These are phyloP conservation scores for Bocquillonia castaneifolia DNA, from an alignment of 441 rosid genomes.

Conservation along the genomic window DNA sequence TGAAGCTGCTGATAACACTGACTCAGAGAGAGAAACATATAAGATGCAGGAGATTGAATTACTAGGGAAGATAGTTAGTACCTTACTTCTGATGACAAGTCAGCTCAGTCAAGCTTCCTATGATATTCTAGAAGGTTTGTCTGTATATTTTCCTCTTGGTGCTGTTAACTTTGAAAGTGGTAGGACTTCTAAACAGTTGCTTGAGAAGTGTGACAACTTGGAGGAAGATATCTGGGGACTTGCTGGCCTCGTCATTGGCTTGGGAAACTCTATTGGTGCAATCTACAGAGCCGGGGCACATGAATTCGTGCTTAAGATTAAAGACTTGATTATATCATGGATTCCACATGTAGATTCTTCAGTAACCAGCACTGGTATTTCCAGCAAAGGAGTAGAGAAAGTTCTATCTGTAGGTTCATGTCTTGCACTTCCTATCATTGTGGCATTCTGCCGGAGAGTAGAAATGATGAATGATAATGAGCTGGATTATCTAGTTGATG, in stretches of 20 bases:
- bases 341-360: slow-evolving; percentile 50
- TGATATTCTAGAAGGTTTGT: slow-evolving; percentile 46
- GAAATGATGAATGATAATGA: slow-evolving; percentile 68
- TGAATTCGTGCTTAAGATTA: slow-evolving; percentile 59
- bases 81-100: slow-evolving; percentile 45
- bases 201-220: slow-evolving; percentile 47
- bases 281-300: slow-evolving; percentile 70
- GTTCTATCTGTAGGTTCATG: slow-evolving; percentile 74
- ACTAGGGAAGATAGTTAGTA: slow-evolving; percentile 56
- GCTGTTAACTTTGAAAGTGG: slow-evolving; percentile 28
- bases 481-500: slow-evolving; percentile 47
- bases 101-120: slow-evolving; percentile 43
- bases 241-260: slow-evolving; percentile 83
- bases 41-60: slow-evolving; percentile 55
- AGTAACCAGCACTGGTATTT: slow-evolving; percentile 31
- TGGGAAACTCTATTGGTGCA: slow-evolving; percentile 71
- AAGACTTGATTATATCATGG: slow-evolving; percentile 73
- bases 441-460: slow-evolving; percentile 71
- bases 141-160: slow-evolving; percentile 39
- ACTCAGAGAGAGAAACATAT: slow-evolving; percentile 44
- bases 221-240: slow-evolving; percentile 93
- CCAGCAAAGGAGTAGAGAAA: slow-evolving; percentile 36
- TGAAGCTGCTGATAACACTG: slow-evolving; percentile 40
- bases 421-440: slow-evolving; percentile 67
- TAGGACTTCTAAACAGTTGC: slow-evolving; percentile 36